Base-by-base conservation (phyloP, 2,329 filamentous ascomycete species). In the Mollisia scopiformis region DNA sequence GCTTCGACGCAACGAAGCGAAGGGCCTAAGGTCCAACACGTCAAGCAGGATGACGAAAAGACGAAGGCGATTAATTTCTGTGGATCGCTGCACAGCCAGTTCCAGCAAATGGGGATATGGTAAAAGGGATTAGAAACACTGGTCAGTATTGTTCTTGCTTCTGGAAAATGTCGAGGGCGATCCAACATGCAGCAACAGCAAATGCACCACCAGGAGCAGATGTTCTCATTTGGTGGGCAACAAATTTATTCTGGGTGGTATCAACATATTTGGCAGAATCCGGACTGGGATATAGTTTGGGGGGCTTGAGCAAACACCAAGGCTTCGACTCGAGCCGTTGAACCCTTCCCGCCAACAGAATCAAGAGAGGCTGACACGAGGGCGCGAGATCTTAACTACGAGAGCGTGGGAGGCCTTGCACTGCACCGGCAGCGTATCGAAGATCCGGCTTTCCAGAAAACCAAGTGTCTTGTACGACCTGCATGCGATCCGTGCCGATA, bases 311-410 rank as follows among this genome's bases (percentile, higher is more conserved):
- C 21, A 53, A 53, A 43, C 61, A 51, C 49, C 43, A 55, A 51
- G 43, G 41, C 46, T 49, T 50, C 56, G 51, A 58, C 33, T 51
- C 46, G 27, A 55, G 31, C 51, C 58, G 54, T 56, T 41, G 35
- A 50, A 41, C n/a, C 49, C 37, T 55, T 53, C 63, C 63, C 52
- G 58, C 68, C 65, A 69, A 67, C 67, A 60, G 59, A 55, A 64
- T 58, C 41, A 31, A 21, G 52, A 59, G 58, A 66, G 64, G 55
- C 59, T 68, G 62, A 65, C 68, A 69, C 69, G 69, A 67, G 67
- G n/a, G 67, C 46, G 23, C 30, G 28, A n/a, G 23, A 30, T 23
- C 49, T 28, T 35, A 27, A 47, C 43, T 47, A 14, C 23, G 23
- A 47, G 23, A 47, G 25, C 43, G 46, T 43, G 53, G 21, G n/a